phyloP scores from a whole-genome alignment of 306 rosid species.

The Canavalia gladiata region DNA sequence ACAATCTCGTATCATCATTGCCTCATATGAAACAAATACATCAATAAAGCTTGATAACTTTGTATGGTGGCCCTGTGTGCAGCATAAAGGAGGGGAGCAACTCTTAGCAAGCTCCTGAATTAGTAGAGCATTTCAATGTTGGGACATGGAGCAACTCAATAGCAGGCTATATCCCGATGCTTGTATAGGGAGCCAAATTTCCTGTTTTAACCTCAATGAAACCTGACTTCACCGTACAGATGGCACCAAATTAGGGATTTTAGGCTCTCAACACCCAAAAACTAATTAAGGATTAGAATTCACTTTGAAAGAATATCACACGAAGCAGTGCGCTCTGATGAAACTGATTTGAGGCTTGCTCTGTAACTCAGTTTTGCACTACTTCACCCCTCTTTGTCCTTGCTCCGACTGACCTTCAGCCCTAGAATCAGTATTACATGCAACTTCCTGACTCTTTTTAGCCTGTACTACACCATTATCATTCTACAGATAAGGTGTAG shows the following conservation, averaged over 20 bases:
- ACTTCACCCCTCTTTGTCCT: not conserved
- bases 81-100: not conserved
- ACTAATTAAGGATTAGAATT: not conserved
- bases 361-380: not conserved
- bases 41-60: not conserved
- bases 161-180: not conserved
- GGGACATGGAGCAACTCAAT: not conserved
- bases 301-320: not conserved
- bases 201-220: not conserved
- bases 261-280: not conserved
- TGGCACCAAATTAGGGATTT: not conserved
- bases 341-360: not conserved
- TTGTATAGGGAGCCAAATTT: not conserved
- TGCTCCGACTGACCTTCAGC: not conserved
- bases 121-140: conserved; percentile 5
- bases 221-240: not conserved
- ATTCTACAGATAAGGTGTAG: not conserved
- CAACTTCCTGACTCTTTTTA: not conserved
- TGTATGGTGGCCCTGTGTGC: not conserved
- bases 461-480: not conserved
- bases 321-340: not conserved
- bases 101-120: not conserved
- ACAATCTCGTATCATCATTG: not conserved
- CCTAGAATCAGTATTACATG: not conserved
- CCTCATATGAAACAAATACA: not conserved